Base-by-base conservation (phyloP, 495 filamentous ascomycete genomes). In the Thozetella sp. region DNA sequence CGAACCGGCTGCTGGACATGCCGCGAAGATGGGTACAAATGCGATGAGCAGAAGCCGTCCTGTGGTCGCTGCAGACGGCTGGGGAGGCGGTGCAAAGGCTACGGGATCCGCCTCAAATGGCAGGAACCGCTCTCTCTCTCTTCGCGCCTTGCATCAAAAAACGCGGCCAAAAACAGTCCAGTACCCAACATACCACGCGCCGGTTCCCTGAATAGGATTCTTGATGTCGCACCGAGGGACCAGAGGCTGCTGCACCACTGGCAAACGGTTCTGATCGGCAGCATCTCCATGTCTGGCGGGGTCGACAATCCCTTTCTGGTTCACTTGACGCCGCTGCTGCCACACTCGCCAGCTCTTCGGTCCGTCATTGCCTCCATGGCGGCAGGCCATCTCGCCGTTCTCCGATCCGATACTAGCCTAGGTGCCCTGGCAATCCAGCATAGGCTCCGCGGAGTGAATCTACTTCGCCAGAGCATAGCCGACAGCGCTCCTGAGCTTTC, bases 1-100 rank as follows among this genome's bases (percentile, higher is more conserved):
- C 57, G 66, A 40, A 68, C 66, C 0, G 68, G 68, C n/a, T 71
- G 68, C 20, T 63, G 64, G 52, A 71, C 68, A 22, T 71, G 68
- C 43, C 63, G 68, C 50, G 68, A 67, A 25, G 68, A 71, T 30
- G 68, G 68, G 1, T 69, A 71, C 37, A 71, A 71, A 34, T 71
- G 68, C 25, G 68, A 71, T 34, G 68, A 71, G 48, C 25, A 65
- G 20, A 71, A 65, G 37, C 68, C 68, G 1, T 65, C 65, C 58
- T 71, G 68, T 25, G 66, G 61, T 23, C 58, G 68, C 48, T 71
- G 68, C 19, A 55, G 55, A 37, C 63, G 68, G 6, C 62, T 71
- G 12, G 27, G 46, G 15, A 71, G 68, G 52, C 46, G 25, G 2
- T 71, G 68, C 25, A 63, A 71, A 46, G 68, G 68, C 1, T 71